Percentiles rank a stretch among this genome's conserved stretches.
phyloP scores from a whole-genome alignment of 176 grass and related monocot species.

The Hordeum marinum region DNA sequence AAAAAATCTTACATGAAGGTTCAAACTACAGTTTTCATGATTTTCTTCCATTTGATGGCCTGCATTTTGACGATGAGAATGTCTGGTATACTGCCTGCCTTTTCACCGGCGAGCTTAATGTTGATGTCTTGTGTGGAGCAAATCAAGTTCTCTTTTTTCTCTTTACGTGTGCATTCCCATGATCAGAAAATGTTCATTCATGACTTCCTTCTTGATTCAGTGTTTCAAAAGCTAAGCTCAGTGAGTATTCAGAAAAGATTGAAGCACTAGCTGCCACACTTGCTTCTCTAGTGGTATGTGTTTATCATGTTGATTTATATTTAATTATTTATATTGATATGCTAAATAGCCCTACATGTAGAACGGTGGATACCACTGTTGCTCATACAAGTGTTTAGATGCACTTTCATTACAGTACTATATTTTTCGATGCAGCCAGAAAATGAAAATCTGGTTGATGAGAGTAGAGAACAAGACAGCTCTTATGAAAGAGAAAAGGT shows the following conservation, averaged over 20 bases:
- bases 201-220: constrained; percentile 27
- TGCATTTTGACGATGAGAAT: not conserved
- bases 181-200: constrained; percentile 9
- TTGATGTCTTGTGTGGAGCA: not conserved
- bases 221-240: constrained; percentile 82
- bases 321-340: not conserved
- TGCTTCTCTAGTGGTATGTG: constrained; percentile 38
- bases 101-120: constrained; percentile 4
- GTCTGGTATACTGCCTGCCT: not conserved
- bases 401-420: not conserved
- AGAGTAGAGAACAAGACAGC: constrained; percentile 46
- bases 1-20: not conserved
- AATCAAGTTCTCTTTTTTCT: not conserved
- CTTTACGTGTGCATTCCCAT: not conserved
- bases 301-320: not conserved
- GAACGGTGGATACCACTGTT: not conserved
- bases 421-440: constrained; percentile 44
- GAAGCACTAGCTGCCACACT: constrained; percentile 75
- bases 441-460: constrained; percentile 43
- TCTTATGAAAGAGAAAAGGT: constrained; percentile 37
- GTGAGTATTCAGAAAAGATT: constrained; percentile 89
- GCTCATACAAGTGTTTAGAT: not conserved
- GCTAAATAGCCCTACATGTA: not conserved
- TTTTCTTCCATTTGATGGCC: not conserved
- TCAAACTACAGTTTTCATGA: not conserved